Base-by-base conservation (phyloP, 495 filamentous ascomycete species). In the Trypethelium eluteriae region DNA sequence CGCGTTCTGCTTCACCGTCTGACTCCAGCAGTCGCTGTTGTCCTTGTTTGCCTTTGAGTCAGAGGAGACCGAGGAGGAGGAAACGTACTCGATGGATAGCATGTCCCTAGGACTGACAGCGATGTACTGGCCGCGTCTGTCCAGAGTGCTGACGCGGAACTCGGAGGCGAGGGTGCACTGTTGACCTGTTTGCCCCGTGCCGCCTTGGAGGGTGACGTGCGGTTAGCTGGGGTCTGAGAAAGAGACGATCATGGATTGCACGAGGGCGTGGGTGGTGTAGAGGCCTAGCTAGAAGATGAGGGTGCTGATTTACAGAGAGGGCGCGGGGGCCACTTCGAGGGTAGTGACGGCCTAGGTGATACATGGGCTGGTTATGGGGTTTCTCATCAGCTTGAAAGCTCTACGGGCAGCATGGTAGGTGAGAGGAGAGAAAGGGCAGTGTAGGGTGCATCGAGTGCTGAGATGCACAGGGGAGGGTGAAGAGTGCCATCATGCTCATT, bases 261-360 rank as follows among this genome's bases (percentile, higher is more conserved):
- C 18, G 5, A 59, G 53, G 4, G 7, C 53, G 32, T 59, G 34
- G 53, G 7, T 18, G 3, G 53, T 59, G 53, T 59, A 59, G 11
- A 59, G 32, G n/a, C 53, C 53, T 7, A 32, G 53, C 53, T 32
- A 59, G 53, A 59, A 6, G 53, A 59, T 32, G 53, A 59, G 53
- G 6, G 53, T 59, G 11, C 36, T 11, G 53, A 59, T 32, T 59
- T 59, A 32, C 6, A 32, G 53, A 36, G 53, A 35, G 7, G 53
- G 53, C 6, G 53, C 53, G 32, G 11, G 25, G 32, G 53, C 25
- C 25, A 59, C 32, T 34, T 35, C 32, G 32, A 59, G 4, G 53
- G 53, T 59, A 32, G 53, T 59, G 53, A 59, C 53, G 32, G 32
- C 53, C 6, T 59, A 59, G 53, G 53, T 59, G 32, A 59, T 59